Base-by-base conservation (phyloP, 306 rosid genomes). In the Psophocarpus tetragonolobus region DNA sequence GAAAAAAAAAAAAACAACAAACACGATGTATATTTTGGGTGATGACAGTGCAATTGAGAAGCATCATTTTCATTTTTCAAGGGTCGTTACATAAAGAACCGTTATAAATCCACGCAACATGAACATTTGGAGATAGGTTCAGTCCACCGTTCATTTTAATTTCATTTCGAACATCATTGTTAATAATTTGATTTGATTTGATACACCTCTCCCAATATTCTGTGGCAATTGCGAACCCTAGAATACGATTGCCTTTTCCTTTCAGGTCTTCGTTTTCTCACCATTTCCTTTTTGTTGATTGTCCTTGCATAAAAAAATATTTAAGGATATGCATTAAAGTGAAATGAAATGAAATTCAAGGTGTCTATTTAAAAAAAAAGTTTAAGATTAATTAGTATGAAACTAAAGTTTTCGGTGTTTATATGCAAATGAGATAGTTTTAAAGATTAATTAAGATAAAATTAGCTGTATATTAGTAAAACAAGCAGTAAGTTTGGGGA, bases 171-270 rank as follows among this genome's bases (percentile, higher is more conserved):
- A 51, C 32, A 12, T 32, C 44, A 20, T 32, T 51, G 8, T 33
- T 48, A 51, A 69, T 69, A n/a, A 68, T 68, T 68, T 42, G 54
- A 67, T 58, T 26, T 42, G 21, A 18, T 26, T n/a, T n/a, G n/a
- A n/a, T n/a, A 13, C 65, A 13, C 65, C 5, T 1, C 1, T n/a
- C 44, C 26, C 47, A n/a, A 39, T 10, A n/a, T 32, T 50, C 14
- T 18, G n/a, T 8, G 62, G 20, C 48, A 23, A 51, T 35, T 53
- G 21, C 50, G 21, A 53, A 71, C 50, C 50, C 76, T 21, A 53
- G 21, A 71, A 20, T 71, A 38, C 71, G 3, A 38, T 67, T 15
- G 20, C 11, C 10, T 29, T 70, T 30, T 21, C 24, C 35, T 33
- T 35, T 70, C 58, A 69, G 26, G 17, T 69, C 7, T 69, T 69